These are phyloP conservation scores for Scutellaria baicalensis DNA, from an alignment of 257 asterid species.

Conservation along the genomic window DNA sequence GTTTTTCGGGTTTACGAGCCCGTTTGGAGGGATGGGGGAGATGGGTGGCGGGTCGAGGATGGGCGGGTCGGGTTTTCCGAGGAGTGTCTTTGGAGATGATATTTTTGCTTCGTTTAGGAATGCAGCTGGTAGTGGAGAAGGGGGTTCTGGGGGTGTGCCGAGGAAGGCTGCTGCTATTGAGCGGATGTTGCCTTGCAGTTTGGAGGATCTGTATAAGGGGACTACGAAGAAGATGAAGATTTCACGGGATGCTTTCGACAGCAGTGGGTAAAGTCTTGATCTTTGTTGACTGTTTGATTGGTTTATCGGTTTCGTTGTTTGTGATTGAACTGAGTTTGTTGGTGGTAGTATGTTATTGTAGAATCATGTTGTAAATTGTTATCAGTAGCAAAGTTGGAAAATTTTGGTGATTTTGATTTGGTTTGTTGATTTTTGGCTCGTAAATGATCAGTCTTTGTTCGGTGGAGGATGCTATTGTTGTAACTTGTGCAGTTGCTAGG, in stretches of 20 bases:
- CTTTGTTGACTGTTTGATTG: not conserved
- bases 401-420: not conserved
- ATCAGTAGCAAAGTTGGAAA: not conserved
- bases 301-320: not conserved
- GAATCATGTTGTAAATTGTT: not conserved
- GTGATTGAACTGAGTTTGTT: not conserved
- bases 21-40: slow-evolving; percentile 49
- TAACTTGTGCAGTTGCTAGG: not conserved
- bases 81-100: slow-evolving; percentile 42
- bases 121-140: slow-evolving; percentile 31
- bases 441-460: not conserved
- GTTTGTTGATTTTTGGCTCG: not conserved
- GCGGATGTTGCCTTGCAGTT: slow-evolving; percentile 35
- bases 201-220: slow-evolving; percentile 58
- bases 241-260: slow-evolving; percentile 48
- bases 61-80: slow-evolving; percentile 26
- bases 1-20: slow-evolving; percentile 36
- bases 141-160: slow-evolving; percentile 23
- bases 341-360: not conserved
- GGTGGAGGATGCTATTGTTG: not conserved
- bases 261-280: slow-evolving; percentile 39
- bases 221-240: slow-evolving; percentile 62
- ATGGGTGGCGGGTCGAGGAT: slow-evolving; percentile 31
- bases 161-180: slow-evolving; percentile 39
- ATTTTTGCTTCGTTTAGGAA: slow-evolving; percentile 33